Evolutionary conservation across 2,329 filamentous ascomycete genomes (phyloP), one percentile per base, ranked within the genome.

Genomic region (Teratosphaeria nubilosa): DNA sequence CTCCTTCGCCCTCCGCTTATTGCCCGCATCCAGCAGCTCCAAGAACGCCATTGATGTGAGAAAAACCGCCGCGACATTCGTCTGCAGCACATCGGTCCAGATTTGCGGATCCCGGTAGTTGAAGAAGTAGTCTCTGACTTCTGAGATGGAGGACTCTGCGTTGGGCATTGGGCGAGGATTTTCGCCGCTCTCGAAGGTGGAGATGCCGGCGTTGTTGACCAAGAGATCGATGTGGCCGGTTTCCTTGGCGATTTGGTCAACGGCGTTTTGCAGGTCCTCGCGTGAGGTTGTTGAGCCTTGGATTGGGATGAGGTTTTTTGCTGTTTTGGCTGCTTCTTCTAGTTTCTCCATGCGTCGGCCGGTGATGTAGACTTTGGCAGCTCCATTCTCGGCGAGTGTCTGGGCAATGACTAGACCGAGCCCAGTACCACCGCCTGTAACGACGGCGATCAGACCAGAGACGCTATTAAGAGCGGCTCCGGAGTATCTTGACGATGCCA

Each of bases 171-270:
- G 78, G 0, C 79, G 76, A 22, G 68, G 64, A 54, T 70, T 64
- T 45, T 69, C 67, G 11, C 57, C 59, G 51, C 58, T 54, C 58
- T 70, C 68, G 56, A 60, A 65, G 22, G 68, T 68, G 5, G 68
- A 68, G 58, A 77, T 70, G 27, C 80, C 80, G 16, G 79, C 78
- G 62, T 82, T 82, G 53, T 63, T 63, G 65, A 82, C 73, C 0
- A 82, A 69, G 25, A 82, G 73, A 63, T 82, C 78, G 58, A 82
- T 74, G 62, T 78, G 74, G 50, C 75, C 76, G 2, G 66, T 66
- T 27, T 80, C 74, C 7, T 68, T 61, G 5, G 73, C 69, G 51
- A 81, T 74, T 1, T 68, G 67, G n/a, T 71, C 68, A 13, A 75
- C 77, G 3, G 73, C 76, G 4, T 63, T 63, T 20, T 71, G 66